Evolutionary conservation across 129 eudicot species (phyloP).

Genomic region (Erigeron canadensis): DNA sequence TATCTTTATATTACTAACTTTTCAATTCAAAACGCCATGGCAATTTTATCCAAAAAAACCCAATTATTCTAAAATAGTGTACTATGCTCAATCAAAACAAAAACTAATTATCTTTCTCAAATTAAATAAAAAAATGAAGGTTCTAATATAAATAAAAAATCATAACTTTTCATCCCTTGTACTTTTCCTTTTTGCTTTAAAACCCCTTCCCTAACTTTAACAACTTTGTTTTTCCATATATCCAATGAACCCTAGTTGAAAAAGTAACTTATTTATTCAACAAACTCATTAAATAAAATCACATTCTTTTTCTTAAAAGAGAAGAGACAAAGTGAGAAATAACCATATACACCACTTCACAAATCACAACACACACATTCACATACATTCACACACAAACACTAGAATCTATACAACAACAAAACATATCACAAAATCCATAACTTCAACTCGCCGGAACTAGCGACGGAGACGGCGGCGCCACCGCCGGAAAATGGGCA

Average conservation of each 20-base stretch:
- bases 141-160: constrained; percentile 2
- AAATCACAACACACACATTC: not conserved
- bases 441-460: not conserved
- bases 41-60: too few relatives aligned
- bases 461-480: constrained; percentile 5
- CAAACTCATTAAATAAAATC: not conserved
- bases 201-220: not conserved
- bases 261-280: constrained; percentile 21
- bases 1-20: too few relatives aligned
- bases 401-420: constrained; percentile 7
- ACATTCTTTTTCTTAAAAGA: constrained; percentile 15
- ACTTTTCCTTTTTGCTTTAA: constrained; percentile 4
- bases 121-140: not conserved
- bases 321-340: constrained; percentile 12
- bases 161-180: not conserved
- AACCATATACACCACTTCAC: not conserved
- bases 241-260: not conserved
- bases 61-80: too few relatives aligned
- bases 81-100: too few relatives aligned
- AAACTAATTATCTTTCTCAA: too few relatives aligned
- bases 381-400: not conserved
- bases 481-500: constrained; percentile 57
- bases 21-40: too few relatives aligned
- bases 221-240: not conserved
- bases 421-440: not conserved